phyloP scores from a whole-genome alignment of 2,329 filamentous ascomycete genomes.

The Ophiostoma himal-ulmi region DNA sequence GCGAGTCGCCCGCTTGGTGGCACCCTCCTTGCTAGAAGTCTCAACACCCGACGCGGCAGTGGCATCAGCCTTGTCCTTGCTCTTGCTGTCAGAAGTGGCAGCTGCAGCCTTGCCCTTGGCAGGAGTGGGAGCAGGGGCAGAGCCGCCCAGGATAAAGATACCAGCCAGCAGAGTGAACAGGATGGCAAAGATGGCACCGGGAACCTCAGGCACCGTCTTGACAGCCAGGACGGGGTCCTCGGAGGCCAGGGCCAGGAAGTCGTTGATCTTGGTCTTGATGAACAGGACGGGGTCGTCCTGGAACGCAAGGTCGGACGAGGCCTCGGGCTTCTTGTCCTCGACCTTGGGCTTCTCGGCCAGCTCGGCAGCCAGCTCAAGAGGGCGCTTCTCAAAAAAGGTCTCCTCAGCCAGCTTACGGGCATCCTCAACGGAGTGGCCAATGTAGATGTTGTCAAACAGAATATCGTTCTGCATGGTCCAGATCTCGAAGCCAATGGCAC shows the following conservation, averaged over 20 bases:
- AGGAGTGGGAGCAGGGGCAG: slow-evolving; percentile 48
- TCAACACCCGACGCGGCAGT: slow-evolving; percentile 59
- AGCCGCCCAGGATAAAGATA: slow-evolving; percentile 49
- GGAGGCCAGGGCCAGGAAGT: slow-evolving; percentile 80
- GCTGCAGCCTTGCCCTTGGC: slow-evolving; percentile 57
- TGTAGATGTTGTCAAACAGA: slow-evolving; percentile 99
- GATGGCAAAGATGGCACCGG: slow-evolving; percentile 69
- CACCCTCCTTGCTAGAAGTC: slow-evolving; percentile 62
- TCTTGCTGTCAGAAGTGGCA: slow-evolving; percentile 48
- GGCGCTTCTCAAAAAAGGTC: slow-evolving; percentile 84
- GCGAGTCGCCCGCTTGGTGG: slow-evolving; percentile 54
- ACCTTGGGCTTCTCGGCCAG: slow-evolving; percentile 73
- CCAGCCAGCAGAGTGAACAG: slow-evolving; percentile 64
- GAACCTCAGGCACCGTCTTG: slow-evolving; percentile 87
- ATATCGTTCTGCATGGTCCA: slow-evolving; percentile 99
- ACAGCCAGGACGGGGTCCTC: slow-evolving; percentile 76
- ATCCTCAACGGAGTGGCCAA: slow-evolving; percentile 92
- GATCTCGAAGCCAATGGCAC: slow-evolving; percentile 97
- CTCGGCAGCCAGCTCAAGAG: slow-evolving; percentile 73
- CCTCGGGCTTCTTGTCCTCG: slow-evolving; percentile 57
- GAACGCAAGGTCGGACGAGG: slow-evolving; percentile 76
- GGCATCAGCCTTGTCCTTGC: slow-evolving; percentile 60
- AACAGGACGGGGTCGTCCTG: slow-evolving; percentile 81
- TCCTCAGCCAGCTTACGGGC: slow-evolving; percentile 83
- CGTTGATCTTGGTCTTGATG: slow-evolving; percentile 85